Conservation (phyloP, 1,139 yeast species). For the Taphrina wiesneri region DNA sequence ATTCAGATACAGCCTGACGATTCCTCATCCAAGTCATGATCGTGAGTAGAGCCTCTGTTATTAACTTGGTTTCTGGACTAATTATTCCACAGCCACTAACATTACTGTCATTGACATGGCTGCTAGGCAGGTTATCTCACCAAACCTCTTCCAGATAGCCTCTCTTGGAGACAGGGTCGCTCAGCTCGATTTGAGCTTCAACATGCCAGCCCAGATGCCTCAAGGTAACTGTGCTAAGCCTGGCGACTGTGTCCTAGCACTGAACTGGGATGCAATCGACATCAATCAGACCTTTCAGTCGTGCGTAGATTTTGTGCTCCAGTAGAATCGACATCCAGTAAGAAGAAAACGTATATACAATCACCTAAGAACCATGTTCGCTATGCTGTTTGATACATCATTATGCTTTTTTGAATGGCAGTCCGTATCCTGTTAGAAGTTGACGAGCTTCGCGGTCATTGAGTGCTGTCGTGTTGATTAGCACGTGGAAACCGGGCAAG, state of each 20-base stretch:
- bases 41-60: background rate
- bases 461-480: slow-evolving; percentile 84
- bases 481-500: slow-evolving; percentile 82
- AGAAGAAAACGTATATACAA: background rate
- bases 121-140: slow-evolving; percentile 2
- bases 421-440: slow-evolving; percentile 75
- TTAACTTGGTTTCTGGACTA: background rate
- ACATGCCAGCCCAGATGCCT: slow-evolving; percentile 2
- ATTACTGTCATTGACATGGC: slow-evolving; percentile 8
- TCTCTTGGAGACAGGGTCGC: slow-evolving; percentile 1
- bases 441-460: slow-evolving; percentile 91
- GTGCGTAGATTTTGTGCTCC: slow-evolving; percentile 4
- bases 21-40: slow-evolving; percentile 3
- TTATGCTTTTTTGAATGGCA: slow-evolving; percentile 60
- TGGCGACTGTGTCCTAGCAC: slow-evolving; percentile 4
- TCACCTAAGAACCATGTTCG: background rate
- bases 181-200: slow-evolving; percentile 3
- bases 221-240: background rate
- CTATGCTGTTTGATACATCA: background rate
- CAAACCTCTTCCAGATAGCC: background rate
- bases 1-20: background rate
- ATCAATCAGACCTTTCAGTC: slow-evolving; percentile 14
- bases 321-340: background rate
- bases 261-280: slow-evolving; percentile 11
- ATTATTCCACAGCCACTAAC: background rate